These are phyloP conservation scores for Pterocarpus macrocarpus DNA, from an alignment of 306 rosid genomes.

Conservation along the genomic window DNA sequence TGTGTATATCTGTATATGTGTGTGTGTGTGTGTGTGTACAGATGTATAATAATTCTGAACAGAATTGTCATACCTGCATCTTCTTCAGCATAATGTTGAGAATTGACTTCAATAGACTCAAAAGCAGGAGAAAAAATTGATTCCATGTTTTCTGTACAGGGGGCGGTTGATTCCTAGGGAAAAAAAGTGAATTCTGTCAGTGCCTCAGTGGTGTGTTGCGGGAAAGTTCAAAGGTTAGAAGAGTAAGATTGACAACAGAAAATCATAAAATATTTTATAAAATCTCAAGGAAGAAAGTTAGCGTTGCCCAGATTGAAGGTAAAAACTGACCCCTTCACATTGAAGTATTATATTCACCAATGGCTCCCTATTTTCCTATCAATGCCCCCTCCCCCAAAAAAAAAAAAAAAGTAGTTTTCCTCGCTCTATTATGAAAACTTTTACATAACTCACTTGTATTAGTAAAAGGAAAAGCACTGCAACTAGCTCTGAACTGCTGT, in stretches of 20 bases:
- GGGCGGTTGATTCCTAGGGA: conserved; percentile 65
- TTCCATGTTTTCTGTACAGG: conserved; percentile 61
- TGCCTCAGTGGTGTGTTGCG: conserved; percentile 1
- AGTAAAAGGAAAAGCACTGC: too few relatives aligned
- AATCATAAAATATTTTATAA: background rate
- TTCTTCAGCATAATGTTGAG: conserved; percentile 56
- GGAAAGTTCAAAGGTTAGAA: conserved; percentile 29
- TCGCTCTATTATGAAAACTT: background rate
- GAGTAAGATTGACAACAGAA: conserved; percentile 26
- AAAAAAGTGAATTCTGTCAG: conserved; percentile 11
- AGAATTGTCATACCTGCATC: conserved; percentile 62
- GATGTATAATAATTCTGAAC: background rate
- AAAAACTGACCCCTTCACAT: too few relatives aligned
- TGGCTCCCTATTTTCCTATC: background rate
- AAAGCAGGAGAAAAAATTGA: conserved; percentile 85
- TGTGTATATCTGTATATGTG: too few relatives aligned
- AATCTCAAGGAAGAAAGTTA: background rate
- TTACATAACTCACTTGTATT: background rate
- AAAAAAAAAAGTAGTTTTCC: too few relatives aligned
- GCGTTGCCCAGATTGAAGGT: conserved; percentile 5
- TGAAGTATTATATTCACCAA: background rate
- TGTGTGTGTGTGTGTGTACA: too few relatives aligned
- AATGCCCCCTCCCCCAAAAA: background rate
- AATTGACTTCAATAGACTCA: conserved; percentile 61
- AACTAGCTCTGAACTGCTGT: background rate